These are phyloP conservation scores for Solanum ossicruentum DNA, from an alignment of 257 asterid species.

Conservation along the genomic window DNA sequence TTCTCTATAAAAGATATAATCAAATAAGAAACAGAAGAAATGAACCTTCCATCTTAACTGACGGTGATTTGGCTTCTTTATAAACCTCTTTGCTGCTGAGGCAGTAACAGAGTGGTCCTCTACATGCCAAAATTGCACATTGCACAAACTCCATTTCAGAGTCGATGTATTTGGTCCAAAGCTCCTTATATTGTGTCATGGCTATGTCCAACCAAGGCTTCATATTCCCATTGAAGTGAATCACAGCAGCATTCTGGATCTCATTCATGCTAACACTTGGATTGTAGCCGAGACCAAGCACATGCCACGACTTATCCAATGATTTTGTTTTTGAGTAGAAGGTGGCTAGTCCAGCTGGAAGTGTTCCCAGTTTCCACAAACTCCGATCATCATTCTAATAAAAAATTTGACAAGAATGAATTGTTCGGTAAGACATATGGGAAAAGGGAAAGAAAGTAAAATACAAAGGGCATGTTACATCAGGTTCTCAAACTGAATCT, in stretches of 20 bases:
- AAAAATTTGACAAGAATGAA: background rate
- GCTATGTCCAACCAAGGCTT: background rate
- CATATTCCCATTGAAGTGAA: background rate
- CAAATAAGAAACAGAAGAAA: background rate
- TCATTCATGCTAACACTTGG: background rate
- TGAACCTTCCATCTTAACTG: background rate
- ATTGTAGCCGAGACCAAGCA: background rate
- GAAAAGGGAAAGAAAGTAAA: background rate
- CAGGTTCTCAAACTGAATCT: background rate
- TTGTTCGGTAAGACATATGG: background rate
- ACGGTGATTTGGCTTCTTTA: background rate
- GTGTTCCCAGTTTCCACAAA: background rate
- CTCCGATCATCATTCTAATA: background rate
- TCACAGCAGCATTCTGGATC: background rate
- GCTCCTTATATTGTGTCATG: background rate
- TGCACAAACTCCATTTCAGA: slow-evolving; percentile 5
- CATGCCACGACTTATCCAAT: slow-evolving; percentile 2
- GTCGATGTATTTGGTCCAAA: background rate
- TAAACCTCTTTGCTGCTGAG: background rate
- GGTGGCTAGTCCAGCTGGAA: background rate
- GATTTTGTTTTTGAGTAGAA: background rate
- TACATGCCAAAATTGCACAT: slow-evolving; percentile 1
- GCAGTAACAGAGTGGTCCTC: background rate
- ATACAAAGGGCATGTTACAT: background rate
- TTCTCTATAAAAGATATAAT: background rate